A percentile compares a stretch with the other conserved stretches of the same genome.
Evolutionary conservation across 1,284 basidiomycete genomes (phyloP).

Genomic region (Takashimella tepidaria): DNA sequence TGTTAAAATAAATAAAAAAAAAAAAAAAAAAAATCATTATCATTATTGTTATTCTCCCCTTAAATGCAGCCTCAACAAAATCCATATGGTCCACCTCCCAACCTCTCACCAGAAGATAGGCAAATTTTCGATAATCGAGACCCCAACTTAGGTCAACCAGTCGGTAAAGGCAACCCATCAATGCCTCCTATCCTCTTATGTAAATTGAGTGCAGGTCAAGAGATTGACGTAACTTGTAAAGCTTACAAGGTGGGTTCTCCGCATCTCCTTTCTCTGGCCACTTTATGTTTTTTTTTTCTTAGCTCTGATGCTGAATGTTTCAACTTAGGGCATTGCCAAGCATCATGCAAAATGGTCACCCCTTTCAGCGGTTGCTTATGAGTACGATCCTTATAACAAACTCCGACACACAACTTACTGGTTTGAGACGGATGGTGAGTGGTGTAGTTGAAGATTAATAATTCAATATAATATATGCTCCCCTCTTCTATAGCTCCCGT

Average conservation of each 20-base stretch:
- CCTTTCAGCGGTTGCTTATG: constrained; percentile 88
- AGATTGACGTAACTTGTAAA: constrained; percentile 77
- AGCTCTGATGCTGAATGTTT: too few relatives aligned
- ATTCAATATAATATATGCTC: too few relatives aligned
- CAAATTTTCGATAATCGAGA: constrained; percentile 55
- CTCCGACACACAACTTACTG: constrained; percentile 93
- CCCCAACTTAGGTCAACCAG: constrained; percentile 74
- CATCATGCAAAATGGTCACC: constrained; percentile 99
- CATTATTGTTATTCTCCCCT: neutral
- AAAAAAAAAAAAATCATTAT: too few relatives aligned
- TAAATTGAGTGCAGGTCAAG: constrained; percentile 91
- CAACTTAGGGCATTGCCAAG: constrained; percentile 86
- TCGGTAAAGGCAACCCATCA: constrained; percentile 70
- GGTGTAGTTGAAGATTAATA: too few relatives aligned
- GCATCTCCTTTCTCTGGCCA: too few relatives aligned
- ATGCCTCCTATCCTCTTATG: constrained; percentile 73
- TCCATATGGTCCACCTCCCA: constrained; percentile 37
- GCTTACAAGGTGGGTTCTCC: constrained; percentile 83
- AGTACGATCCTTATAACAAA: constrained; percentile 98
- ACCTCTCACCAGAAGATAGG: constrained; percentile 36
- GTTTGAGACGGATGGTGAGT: constrained; percentile 70
- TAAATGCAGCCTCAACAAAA: constrained; percentile 16
- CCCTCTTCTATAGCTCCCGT: neutral
- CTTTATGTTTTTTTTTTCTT: too few relatives aligned
- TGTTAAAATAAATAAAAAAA: too few relatives aligned